Evolutionary conservation across 371 early-diverging fungal species (phyloP).

Genomic region (Circinella minor): DNA sequence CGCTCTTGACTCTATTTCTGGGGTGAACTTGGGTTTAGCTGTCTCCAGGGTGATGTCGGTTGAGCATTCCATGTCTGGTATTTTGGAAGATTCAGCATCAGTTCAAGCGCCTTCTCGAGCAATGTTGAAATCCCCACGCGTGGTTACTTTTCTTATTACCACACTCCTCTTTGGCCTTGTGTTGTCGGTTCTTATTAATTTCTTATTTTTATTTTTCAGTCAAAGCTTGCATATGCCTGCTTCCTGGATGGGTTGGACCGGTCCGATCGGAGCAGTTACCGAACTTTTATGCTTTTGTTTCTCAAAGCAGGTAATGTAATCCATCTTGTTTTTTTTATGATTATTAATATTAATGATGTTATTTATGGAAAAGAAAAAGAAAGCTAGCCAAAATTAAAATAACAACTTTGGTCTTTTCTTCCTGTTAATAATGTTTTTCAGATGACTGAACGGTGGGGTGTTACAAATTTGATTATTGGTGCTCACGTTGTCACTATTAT

Average conservation of each 20-base stretch:
- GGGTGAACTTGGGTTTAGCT: constrained; percentile 34
- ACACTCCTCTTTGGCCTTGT: constrained; percentile 37
- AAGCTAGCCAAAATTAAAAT: too few relatives aligned
- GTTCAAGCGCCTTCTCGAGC: constrained; percentile 5
- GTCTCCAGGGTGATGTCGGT: constrained; percentile 42
- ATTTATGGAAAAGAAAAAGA: not conserved
- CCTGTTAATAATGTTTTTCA: constrained; percentile 12
- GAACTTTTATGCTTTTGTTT: constrained; percentile 43
- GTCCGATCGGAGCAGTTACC: constrained; percentile 36
- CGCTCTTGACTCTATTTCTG: constrained; percentile 26
- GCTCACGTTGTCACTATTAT: constrained; percentile 46
- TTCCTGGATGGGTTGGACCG: constrained; percentile 40
- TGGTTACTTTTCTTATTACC: constrained; percentile 32
- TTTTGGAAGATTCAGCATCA: constrained; percentile 10
- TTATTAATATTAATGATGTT: not conserved
- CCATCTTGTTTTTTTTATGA: too few relatives aligned
- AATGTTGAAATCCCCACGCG: constrained; percentile 15
- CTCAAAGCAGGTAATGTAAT: constrained; percentile 28
- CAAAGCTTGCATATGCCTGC: constrained; percentile 35
- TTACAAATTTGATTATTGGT: constrained; percentile 40
- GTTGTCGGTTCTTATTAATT: constrained; percentile 45
- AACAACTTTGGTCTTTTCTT: not conserved
- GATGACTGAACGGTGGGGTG: constrained; percentile 46
- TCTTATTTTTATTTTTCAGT: constrained; percentile 36
- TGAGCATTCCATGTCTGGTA: constrained; percentile 26